Evolutionary conservation across 2,329 filamentous ascomycete genomes (phyloP).

Genomic region (Colletotrichum godetiae): DNA sequence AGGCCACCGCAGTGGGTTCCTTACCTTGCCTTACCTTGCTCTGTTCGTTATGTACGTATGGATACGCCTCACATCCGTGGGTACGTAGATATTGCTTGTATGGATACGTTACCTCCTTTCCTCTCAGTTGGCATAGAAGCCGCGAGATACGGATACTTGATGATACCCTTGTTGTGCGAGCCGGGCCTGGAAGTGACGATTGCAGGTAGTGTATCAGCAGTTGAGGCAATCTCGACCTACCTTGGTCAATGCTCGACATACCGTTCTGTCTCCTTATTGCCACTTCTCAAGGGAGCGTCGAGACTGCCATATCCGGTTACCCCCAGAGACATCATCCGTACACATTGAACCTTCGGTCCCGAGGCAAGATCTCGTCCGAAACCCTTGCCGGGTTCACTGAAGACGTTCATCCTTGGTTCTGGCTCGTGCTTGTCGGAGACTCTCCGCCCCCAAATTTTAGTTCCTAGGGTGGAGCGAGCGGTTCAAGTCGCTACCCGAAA

Average conservation of each 20-base stretch:
- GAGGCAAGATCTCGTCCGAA: slow-evolving; percentile 23
- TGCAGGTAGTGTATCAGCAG: not conserved
- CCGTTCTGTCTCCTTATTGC: not conserved
- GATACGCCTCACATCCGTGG: not conserved
- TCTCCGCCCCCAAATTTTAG: slow-evolving; percentile 25
- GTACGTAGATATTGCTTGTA: not conserved
- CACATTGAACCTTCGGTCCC: slow-evolving; percentile 11
- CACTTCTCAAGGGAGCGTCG: not conserved
- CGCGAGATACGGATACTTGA: too few relatives aligned
- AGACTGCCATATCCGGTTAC: not conserved
- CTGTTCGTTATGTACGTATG: not conserved
- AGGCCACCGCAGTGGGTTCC: not conserved
- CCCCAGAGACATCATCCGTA: not conserved
- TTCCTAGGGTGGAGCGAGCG: slow-evolving; percentile 6
- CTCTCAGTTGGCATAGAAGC: not conserved
- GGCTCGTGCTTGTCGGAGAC: slow-evolving; percentile 10
- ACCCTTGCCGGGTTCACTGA: not conserved
- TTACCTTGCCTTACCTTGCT: not conserved
- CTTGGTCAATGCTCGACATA: not conserved
- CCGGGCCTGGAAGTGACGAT: too few relatives aligned
- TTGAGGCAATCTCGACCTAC: not conserved
- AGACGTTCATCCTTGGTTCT: slow-evolving; percentile 1
- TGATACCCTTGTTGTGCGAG: too few relatives aligned
- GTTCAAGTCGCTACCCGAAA: slow-evolving; percentile 33
- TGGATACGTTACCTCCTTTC: not conserved